These are phyloP conservation scores for Podaxis sp. DNA, from an alignment of 768 basidiomycete genomes.

Conservation along the genomic window DNA sequence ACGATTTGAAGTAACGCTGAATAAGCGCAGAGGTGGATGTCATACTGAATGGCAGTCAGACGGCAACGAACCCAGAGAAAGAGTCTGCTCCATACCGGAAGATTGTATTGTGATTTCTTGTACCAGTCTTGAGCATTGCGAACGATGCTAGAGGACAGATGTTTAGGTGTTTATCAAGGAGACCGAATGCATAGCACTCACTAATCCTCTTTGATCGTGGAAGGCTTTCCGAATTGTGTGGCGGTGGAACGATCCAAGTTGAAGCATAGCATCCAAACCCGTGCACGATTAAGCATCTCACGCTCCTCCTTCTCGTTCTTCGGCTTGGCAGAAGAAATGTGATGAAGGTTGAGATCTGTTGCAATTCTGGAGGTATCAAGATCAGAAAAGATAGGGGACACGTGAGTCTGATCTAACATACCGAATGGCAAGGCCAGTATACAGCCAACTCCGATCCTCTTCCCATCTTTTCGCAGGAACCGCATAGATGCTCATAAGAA, in stretches of 20 bases:
- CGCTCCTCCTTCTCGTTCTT: slow-evolving; percentile 74
- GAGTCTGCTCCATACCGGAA: slow-evolving; percentile 38
- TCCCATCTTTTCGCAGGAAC: slow-evolving; percentile 85
- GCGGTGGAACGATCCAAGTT: slow-evolving; percentile 86
- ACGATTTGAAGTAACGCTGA: slow-evolving; percentile 68
- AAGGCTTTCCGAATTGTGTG: slow-evolving; percentile 88
- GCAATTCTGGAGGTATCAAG: slow-evolving; percentile 56
- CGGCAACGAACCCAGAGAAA: neutral
- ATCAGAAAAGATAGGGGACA: neutral
- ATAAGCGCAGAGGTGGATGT: slow-evolving; percentile 75
- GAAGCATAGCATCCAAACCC: slow-evolving; percentile 92
- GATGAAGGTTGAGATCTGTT: slow-evolving; percentile 85
- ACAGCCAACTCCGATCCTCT: slow-evolving; percentile 88
- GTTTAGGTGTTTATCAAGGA: neutral
- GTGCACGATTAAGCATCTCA: slow-evolving; percentile 78
- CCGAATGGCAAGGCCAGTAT: slow-evolving; percentile 85
- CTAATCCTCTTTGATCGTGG: slow-evolving; percentile 85
- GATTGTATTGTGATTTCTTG: slow-evolving; percentile 61
- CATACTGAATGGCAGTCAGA: slow-evolving; percentile 46
- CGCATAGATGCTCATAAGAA: slow-evolving; percentile 80
- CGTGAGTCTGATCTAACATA: slow-evolving; percentile 22
- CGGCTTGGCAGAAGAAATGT: slow-evolving; percentile 57
- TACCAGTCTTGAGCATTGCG: slow-evolving; percentile 77
- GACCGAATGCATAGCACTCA: slow-evolving; percentile 28
- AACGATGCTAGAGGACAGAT: slow-evolving; percentile 45